Conservation (phyloP, 805 yeast species). For the Scheffersomyces ergatensis region DNA sequence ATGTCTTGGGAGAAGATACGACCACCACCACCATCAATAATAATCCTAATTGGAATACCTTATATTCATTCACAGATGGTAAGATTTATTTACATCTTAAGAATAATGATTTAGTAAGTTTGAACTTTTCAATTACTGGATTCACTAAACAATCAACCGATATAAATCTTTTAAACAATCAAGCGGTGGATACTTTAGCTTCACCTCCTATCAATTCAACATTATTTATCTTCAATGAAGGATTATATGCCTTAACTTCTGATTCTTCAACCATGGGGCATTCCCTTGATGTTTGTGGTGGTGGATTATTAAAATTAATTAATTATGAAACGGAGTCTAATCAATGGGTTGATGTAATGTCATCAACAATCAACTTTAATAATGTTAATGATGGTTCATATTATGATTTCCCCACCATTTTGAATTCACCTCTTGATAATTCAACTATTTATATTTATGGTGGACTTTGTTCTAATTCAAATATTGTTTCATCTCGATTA, state of each 20-base stretch:
- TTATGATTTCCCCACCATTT: slow-evolving; percentile 37
- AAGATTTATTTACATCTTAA: slow-evolving; percentile 31
- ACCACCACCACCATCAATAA: not conserved
- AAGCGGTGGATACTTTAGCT: slow-evolving; percentile 16
- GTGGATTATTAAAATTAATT: slow-evolving; percentile 20
- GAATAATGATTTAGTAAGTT: slow-evolving; percentile 33
- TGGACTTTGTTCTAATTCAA: slow-evolving; percentile 33
- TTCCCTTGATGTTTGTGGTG: slow-evolving; percentile 18
- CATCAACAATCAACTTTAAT: slow-evolving; percentile 5
- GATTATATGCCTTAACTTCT: slow-evolving; percentile 27
- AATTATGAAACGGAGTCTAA: slow-evolving; percentile 16
- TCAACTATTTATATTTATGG: slow-evolving; percentile 53
- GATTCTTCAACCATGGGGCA: not conserved
- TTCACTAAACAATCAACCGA: slow-evolving; percentile 11
- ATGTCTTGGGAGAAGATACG: not conserved
- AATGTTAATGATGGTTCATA: slow-evolving; percentile 22
- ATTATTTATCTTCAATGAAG: slow-evolving; percentile 24
- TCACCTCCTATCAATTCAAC: slow-evolving; percentile 33
- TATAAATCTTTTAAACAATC: slow-evolving; percentile 17
- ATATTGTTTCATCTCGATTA: slow-evolving; percentile 38
- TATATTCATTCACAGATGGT: slow-evolving; percentile 33
- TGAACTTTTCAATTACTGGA: slow-evolving; percentile 36
- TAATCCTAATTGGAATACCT: slow-evolving; percentile 26
- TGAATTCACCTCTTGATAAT: slow-evolving; percentile 35
- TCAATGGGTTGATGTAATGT: slow-evolving; percentile 15